Conservation (phyloP, 371 early-diverging fungal species). For the Mucor sp. region DNA sequence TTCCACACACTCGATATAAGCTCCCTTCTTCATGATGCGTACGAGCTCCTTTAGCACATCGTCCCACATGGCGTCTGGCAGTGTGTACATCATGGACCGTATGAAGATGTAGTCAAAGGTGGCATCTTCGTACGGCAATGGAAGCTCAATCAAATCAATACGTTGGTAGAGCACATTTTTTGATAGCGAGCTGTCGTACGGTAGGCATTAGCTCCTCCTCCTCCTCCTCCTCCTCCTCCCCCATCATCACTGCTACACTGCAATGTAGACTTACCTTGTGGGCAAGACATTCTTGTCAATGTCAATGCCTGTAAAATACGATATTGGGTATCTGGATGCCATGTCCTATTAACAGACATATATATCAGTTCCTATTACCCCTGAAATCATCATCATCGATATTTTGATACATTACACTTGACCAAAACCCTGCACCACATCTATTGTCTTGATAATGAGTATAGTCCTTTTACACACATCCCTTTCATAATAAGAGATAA, state of each 20-base stretch:
- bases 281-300: slow-evolving; percentile 43
- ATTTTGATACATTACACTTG: slow-evolving; percentile 26
- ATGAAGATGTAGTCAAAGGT: slow-evolving; percentile 48
- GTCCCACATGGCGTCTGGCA: slow-evolving; percentile 47
- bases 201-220: too few relatives aligned
- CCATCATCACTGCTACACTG: background rate
- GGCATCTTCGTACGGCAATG: slow-evolving; percentile 43
- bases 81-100: slow-evolving; percentile 41
- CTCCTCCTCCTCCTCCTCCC: too few relatives aligned
- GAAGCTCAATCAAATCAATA: slow-evolving; percentile 38
- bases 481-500: background rate
- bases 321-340: slow-evolving; percentile 38
- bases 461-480: background rate
- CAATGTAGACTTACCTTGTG: slow-evolving; percentile 19
- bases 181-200: slow-evolving; percentile 1
- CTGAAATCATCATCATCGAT: background rate
- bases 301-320: slow-evolving; percentile 49
- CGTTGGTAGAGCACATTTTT: slow-evolving; percentile 39
- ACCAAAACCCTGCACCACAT: slow-evolving; percentile 51
- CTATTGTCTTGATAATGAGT: background rate
- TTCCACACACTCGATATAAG: slow-evolving; percentile 48
- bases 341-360: slow-evolving; percentile 33
- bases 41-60: slow-evolving; percentile 37
- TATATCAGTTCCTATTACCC: background rate
- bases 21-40: slow-evolving; percentile 50